Base-by-base conservation (phyloP, 345 rosid species). In the Diplotaxis tenuifolia region DNA sequence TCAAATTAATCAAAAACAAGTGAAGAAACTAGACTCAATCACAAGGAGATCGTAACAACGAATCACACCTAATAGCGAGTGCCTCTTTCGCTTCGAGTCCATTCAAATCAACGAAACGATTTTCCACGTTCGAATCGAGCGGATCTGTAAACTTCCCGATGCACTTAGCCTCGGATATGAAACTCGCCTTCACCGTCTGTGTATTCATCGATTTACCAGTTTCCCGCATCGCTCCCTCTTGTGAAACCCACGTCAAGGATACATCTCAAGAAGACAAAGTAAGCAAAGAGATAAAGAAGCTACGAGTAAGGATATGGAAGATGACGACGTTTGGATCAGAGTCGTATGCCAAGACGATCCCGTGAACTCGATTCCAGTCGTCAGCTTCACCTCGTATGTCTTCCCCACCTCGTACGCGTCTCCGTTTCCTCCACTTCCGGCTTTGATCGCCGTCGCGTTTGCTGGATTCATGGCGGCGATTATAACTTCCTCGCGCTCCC, bases 311-410 rank as follows among this genome's bases (percentile, higher is more conserved):
- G 93, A 92, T 87, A 89, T 92, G 89, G 78, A 93, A 89, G 0
- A 86, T 87, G 84, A 88, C 84, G 82, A 93, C 68, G 91, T 91
- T 88, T 85, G 88, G 78, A 84, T 83, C 88, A 73, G 82, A 82
- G 82, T 89, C 95, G 71, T 84, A 94, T 68, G 89, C 84, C 66
- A 91, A 77, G 86, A 94, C 85, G 72, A 88, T 91, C 86, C 84
- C 72, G 75, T 74, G 66, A 86, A 93, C 84, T 66, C 85, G 90
- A 56, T 81, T 96, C 65, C 92, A 77, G 84, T 89, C 83, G 52
- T 86, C 58, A 96, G 81, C 79, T 83, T 88, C 80, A 91, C 84
- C 47, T 87, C 79, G 66, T 86, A 84, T 87, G 62, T 79, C 87
- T 18, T 93, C 93, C 98, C 97, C 72, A 86, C 86, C 8, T 86